Base-by-base conservation (phyloP, 495 filamentous ascomycete species). In the Achaetomiella virescens region DNA sequence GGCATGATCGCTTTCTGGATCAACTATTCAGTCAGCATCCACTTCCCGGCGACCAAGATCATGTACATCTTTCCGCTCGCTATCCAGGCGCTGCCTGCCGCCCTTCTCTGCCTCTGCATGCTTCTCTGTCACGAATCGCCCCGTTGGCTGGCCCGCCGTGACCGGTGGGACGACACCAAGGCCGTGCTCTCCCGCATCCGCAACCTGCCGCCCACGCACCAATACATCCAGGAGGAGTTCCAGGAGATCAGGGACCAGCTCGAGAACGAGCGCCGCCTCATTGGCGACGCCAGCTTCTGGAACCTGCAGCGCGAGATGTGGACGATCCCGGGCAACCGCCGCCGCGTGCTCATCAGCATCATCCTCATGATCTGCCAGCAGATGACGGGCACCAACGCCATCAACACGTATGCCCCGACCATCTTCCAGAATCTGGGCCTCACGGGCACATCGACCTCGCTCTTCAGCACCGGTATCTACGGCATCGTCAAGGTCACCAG, bases 241-340 rank as follows among this genome's bases (percentile, higher is more conserved):
- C 72, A 76, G 21, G 86, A 86, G 54, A 88, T 90, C 48, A 67
- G 71, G 48, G 75, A 81, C 42, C 83, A 88, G 65, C 76, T 90
- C n/a, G 84, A 89, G 56, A 75, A 84, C 27, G 86, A 90, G 63
- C 79, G 81, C 12, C 72, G 75, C 6, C 68, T 85, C n/a, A 72
- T 84, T 36, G 80, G 78, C 25, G 85, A 84, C 11, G 78, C 81
- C 12, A 71, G 69, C 10, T 81, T 84, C 70, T 81, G 75, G 82
- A 80, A 84, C 54, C 70, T 89, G 27, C 79, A 84, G 66, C 79
- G 75, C 58, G 87, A 89, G 61, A 87, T 88, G 82, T 89, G 84
- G 82, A 72, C 76, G 15, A 83, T 89, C 56, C 61, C 73, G 0
- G 78, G 78, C 0, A 81, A 82, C 64, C 75, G 79, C 43, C 79